A percentile compares a stretch with the other conserved stretches of the same genome.
Evolutionary conservation across 2,329 filamentous ascomycete species (phyloP).

Genomic region (Fusarium sororula): DNA sequence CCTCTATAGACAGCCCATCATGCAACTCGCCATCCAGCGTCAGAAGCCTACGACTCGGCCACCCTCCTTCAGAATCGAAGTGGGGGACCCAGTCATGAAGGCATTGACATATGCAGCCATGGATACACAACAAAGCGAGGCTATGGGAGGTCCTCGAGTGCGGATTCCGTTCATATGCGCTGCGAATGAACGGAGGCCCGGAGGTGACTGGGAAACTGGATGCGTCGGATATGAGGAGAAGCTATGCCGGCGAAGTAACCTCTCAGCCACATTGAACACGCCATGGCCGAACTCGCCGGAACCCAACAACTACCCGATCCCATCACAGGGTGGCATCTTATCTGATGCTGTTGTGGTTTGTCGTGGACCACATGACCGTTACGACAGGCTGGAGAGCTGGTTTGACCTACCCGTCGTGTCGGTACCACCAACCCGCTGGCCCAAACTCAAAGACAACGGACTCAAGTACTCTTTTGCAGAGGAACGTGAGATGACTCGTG

Average conservation of each 20-base stretch:
- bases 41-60: slow-evolving; percentile 49
- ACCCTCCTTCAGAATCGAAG: slow-evolving; percentile 61
- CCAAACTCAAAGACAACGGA: slow-evolving; percentile 75
- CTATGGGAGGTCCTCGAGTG: slow-evolving; percentile 45
- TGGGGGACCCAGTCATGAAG: slow-evolving; percentile 67
- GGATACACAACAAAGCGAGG: slow-evolving; percentile 51
- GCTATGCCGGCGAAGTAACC: slow-evolving; percentile 77
- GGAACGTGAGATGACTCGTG: slow-evolving; percentile 75
- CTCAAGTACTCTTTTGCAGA: slow-evolving; percentile 75
- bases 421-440: slow-evolving; percentile 75
- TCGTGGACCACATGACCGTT: slow-evolving; percentile 73
- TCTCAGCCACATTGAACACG: slow-evolving; percentile 73
- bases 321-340: slow-evolving; percentile 73
- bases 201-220: slow-evolving; percentile 81
- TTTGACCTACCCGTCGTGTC: slow-evolving; percentile 75
- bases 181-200: slow-evolving; percentile 79
- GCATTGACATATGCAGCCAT: slow-evolving; percentile 64
- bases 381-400: slow-evolving; percentile 66
- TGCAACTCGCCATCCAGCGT: slow-evolving; percentile 54
- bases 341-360: slow-evolving; percentile 78
- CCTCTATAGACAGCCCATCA: slow-evolving; percentile 62
- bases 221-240: slow-evolving; percentile 67
- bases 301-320: slow-evolving; percentile 73
- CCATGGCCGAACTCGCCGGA: slow-evolving; percentile 61
- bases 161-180: slow-evolving; percentile 74